Percentiles rank a stretch among this genome's conserved stretches.
Conservation (phyloP, 2,329 filamentous ascomycete species). For the Verticillium tricorpus region DNA sequence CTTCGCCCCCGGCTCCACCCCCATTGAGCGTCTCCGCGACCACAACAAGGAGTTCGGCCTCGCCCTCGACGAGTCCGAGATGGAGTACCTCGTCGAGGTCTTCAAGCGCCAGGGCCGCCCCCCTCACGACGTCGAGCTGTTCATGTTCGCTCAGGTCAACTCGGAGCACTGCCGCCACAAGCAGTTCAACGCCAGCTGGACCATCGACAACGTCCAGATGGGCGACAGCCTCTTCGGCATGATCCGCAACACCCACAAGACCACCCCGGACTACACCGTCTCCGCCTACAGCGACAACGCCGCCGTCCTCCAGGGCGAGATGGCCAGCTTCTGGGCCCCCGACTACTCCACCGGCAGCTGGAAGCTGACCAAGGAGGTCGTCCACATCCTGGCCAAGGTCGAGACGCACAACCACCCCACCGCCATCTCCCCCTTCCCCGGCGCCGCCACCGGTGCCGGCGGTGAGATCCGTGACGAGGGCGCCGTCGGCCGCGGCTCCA, state of each 20-base stretch:
- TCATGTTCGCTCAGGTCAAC: slow-evolving; percentile 99
- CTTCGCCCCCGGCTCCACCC: slow-evolving; percentile 58
- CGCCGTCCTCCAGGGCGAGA: slow-evolving; percentile 75
- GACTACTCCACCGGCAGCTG: slow-evolving; percentile 82
- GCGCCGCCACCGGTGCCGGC: slow-evolving; percentile 90
- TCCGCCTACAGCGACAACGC: slow-evolving; percentile 98
- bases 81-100: slow-evolving; percentile 82
- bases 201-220: slow-evolving; percentile 81
- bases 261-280: slow-evolving; percentile 75
- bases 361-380: slow-evolving; percentile 78
- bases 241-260: slow-evolving; percentile 93
- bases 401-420: slow-evolving; percentile 98
- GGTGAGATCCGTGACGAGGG: slow-evolving; percentile 96
- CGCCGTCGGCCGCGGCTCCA: slow-evolving; percentile 86
- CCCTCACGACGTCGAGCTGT: slow-evolving; percentile 88
- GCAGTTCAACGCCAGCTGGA: slow-evolving; percentile 96
- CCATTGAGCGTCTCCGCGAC: slow-evolving; percentile 68
- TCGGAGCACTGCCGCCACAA: slow-evolving; percentile 87
- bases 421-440: slow-evolving; percentile 87
- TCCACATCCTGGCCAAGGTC: slow-evolving; percentile 88
- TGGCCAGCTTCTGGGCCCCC: slow-evolving; percentile 76
- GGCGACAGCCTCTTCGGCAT: slow-evolving; percentile 83
- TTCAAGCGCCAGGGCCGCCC: slow-evolving; percentile 43
- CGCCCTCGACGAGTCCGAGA: slow-evolving; percentile 82
- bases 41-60: slow-evolving; percentile 84